Percentiles rank a stretch among this genome's conserved stretches.
Evolutionary conservation across 2,329 filamentous ascomycete genomes (phyloP).

Genomic region (Coniochaeta prunicola): DNA sequence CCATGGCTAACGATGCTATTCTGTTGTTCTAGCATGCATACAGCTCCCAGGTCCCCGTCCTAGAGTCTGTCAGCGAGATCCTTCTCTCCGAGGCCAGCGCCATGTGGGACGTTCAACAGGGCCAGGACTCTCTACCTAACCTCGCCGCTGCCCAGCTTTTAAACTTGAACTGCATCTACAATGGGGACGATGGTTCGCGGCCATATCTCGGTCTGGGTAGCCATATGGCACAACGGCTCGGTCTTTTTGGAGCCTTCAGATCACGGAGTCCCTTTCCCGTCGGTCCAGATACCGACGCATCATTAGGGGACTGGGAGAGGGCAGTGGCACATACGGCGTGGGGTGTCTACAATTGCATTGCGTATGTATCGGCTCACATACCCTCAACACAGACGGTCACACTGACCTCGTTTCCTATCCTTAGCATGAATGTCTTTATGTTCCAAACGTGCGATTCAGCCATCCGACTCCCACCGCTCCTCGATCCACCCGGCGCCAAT

Average conservation of each 20-base stretch:
- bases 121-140: conserved; percentile 5
- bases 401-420: background rate
- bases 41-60: conserved; percentile 3
- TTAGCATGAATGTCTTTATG: background rate
- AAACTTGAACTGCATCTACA: conserved; percentile 4
- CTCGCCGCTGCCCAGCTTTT: conserved; percentile 8
- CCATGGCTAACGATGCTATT: no score
- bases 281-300: background rate
- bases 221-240: conserved; percentile 5
- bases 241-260: background rate
- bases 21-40: conserved; percentile 7
- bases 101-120: conserved; percentile 4
- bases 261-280: background rate
- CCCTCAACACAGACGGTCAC: background rate
- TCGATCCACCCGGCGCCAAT: conserved; percentile 2
- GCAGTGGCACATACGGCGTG: conserved; percentile 2
- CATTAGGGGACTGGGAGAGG: background rate
- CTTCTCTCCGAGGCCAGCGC: conserved; percentile 7
- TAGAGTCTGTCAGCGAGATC: conserved; percentile 2
- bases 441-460: background rate
- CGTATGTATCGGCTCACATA: background rate
- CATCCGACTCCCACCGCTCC: background rate
- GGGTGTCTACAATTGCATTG: conserved; percentile 1
- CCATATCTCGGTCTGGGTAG: conserved; percentile 5
- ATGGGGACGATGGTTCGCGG: conserved; percentile 1